Base-by-base conservation (phyloP, 2,329 filamentous ascomycete species). In the Thermothelomyces thermophilus region DNA sequence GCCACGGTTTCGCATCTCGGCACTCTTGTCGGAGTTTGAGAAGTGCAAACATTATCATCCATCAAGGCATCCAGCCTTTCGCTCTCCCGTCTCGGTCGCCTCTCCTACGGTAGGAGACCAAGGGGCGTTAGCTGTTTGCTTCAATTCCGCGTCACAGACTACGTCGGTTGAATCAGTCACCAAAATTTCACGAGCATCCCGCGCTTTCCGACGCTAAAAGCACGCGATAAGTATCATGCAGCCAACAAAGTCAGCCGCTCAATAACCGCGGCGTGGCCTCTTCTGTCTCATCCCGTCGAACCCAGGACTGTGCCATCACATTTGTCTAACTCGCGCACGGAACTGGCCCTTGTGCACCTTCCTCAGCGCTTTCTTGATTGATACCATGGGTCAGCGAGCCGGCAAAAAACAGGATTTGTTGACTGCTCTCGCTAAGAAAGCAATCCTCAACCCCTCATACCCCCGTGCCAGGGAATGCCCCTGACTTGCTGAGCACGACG, bases 381-480 rank as follows among this genome's bases (percentile, higher is more conserved):
- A n/a, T 8, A 8, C 33, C n/a, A n/a, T 19, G 19, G n/a, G 39
- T 42, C 24, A 30, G 24, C 42, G 28, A 28, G 36, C 17, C 28
- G 5, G 24, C 41, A 44, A 36, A 17, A 13, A 5, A 37, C 17
- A 14, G 24, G 19, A n/a, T 8, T 22, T 43, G 11, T 20, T 17
- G 8, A n/a, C 17, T 5, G 8, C 11, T 24, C 33, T 31, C 11
- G 26, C 20, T 33, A 24, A 37, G 19, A 17, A 9, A 45, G 17
- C n/a, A n/a, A n/a, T n/a, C 19, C 42, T 14, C 17, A 14, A 11
- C 46, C 36, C 31, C 24, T 60, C 58, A 84, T 41, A 84, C 70
- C 16, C 87, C 87, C 20, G 94, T 97, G 20, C 90, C 90, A 0
- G 94, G 93, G 63, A 98, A 98, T 2, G 93, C 91, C 35, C 87